A percentile compares a stretch with the other conserved stretches of the same genome.
These are phyloP conservation scores for Clarkia xantiana DNA, from an alignment of 345 rosid genomes.

Conservation along the genomic window DNA sequence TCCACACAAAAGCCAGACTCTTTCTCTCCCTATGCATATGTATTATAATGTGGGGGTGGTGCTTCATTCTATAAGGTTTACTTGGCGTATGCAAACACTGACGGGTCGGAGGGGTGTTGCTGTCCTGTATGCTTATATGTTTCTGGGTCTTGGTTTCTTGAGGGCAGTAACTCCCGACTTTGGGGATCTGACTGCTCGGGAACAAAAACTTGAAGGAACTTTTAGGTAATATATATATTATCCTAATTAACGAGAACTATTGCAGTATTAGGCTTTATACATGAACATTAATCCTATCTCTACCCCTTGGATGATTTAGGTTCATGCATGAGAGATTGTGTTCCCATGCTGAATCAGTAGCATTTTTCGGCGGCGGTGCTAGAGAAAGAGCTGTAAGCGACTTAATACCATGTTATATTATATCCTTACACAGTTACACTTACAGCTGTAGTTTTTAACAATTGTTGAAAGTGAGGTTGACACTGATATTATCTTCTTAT, in stretches of 20 bases:
- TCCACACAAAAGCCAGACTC: neutral
- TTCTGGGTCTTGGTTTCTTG: slow-evolving; percentile 84
- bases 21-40: neutral
- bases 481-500: neutral
- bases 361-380: slow-evolving; percentile 99
- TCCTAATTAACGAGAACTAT: neutral
- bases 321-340: slow-evolving; percentile 99
- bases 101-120: slow-evolving; percentile 92
- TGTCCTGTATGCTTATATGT: slow-evolving; percentile 86
- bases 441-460: no score
- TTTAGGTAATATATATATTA: slow-evolving; percentile 49
- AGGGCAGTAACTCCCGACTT: slow-evolving; percentile 87
- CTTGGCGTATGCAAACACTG: slow-evolving; percentile 98
- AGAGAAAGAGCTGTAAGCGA: slow-evolving; percentile 89
- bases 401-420: neutral
- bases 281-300: neutral
- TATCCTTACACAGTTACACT: no score
- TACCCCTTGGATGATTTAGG: slow-evolving; percentile 27
- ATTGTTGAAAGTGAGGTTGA: neutral
- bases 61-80: slow-evolving; percentile 48
- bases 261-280: neutral
- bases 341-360: slow-evolving; percentile 96
- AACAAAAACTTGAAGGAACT: slow-evolving; percentile 88
- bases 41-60: neutral
- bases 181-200: slow-evolving; percentile 72